Evolutionary conservation across 768 basidiomycete species (phyloP).

Genomic region (Naganishia antarctica): DNA sequence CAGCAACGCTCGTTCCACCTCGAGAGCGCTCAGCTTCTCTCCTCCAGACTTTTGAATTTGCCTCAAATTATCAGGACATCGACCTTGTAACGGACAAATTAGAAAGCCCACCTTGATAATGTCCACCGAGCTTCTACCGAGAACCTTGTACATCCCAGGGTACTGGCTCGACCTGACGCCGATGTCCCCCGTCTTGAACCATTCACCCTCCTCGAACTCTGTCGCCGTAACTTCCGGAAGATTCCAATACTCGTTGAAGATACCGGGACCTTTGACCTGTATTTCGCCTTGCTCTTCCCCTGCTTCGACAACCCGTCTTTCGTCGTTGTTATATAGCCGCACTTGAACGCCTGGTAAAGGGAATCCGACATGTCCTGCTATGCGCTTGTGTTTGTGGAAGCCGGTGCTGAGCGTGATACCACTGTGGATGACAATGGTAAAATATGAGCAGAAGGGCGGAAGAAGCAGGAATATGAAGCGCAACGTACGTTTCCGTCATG

Average conservation of each 20-base stretch:
- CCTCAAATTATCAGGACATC: neutral
- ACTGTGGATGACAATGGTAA: neutral
- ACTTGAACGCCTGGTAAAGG: constrained; percentile 38
- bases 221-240: constrained; percentile 35
- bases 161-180: constrained; percentile 33
- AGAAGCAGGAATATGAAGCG: neutral
- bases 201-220: constrained; percentile 37
- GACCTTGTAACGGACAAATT: no score
- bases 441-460: neutral
- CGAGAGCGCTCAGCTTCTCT: constrained; percentile 43
- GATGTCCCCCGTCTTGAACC: constrained; percentile 46
- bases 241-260: constrained; percentile 41
- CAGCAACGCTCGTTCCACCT: constrained; percentile 40
- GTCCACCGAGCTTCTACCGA: constrained; percentile 37
- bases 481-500: constrained; percentile 42
- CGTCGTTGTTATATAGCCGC: constrained; percentile 35
- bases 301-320: constrained; percentile 31
- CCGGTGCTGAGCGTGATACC: constrained; percentile 38
- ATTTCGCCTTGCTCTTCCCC: constrained; percentile 38
- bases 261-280: constrained; percentile 36
- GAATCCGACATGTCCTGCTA: constrained; percentile 41
- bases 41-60: constrained; percentile 34
- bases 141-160: constrained; percentile 33
- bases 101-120: constrained; percentile 31
- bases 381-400: constrained; percentile 29